These are phyloP conservation scores for Kwoniella shandongensis DNA, from an alignment of 768 basidiomycete species.

Conservation along the genomic window DNA sequence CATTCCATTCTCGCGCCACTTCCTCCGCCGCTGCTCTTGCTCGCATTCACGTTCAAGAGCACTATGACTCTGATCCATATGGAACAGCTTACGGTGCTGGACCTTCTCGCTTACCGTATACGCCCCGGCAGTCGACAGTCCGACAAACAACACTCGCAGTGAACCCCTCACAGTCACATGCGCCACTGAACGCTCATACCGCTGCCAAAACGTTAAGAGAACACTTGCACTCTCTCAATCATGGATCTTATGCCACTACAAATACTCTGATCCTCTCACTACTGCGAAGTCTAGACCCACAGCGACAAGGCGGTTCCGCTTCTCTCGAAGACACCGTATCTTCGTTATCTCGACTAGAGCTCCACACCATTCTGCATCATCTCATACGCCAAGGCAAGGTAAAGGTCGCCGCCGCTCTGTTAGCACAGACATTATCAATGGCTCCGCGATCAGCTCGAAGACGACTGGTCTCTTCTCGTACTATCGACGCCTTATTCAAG, in stretches of 20 bases:
- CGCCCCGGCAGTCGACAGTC: neutral
- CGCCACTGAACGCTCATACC: neutral
- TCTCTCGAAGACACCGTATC: neutral
- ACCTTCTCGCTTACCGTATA: slow-evolving; percentile 27
- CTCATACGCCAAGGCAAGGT: slow-evolving; percentile 17
- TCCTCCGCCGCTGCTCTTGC: slow-evolving; percentile 12
- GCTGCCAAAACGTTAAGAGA: slow-evolving; percentile 2
- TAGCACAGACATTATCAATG: slow-evolving; percentile 1
- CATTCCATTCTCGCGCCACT: neutral
- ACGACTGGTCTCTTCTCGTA: slow-evolving; percentile 1
- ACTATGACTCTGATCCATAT: slow-evolving; percentile 17
- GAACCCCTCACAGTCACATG: neutral
- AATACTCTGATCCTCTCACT: no score
- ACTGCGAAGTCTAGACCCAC: no score
- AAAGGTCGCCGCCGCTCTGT: slow-evolving; percentile 12
- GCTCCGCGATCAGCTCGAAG: slow-evolving; percentile 1
- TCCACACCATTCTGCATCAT: slow-evolving; percentile 24
- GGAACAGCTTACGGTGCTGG: slow-evolving; percentile 31
- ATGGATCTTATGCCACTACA: slow-evolving; percentile 13
- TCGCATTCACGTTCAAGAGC: neutral
- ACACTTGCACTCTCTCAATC: neutral
- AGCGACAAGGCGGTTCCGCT: no score
- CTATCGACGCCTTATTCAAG: slow-evolving; percentile 6
- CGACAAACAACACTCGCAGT: neutral
- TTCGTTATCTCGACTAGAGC: slow-evolving; percentile 16